Base-by-base conservation (phyloP, 2,329 filamentous ascomycete species). In the Fusarium armeniacum region DNA sequence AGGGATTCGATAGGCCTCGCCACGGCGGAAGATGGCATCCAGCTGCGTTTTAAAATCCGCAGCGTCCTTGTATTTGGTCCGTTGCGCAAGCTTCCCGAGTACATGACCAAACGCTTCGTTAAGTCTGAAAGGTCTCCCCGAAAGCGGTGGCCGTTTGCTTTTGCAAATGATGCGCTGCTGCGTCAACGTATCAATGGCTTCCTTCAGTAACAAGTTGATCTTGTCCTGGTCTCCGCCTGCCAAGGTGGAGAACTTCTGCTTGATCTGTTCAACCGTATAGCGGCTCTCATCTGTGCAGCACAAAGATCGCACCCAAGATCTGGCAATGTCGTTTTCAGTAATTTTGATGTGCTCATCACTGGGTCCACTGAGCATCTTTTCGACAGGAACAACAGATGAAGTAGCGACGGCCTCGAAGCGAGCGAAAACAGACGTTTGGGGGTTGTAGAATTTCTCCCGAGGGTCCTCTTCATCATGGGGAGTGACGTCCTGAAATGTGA, bases 61-160 rank as follows among this genome's bases (percentile, higher is more conserved):
- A 1, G 91, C 90, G 54, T 89, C 84, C 53, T 83, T 78, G 57
- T 87, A 88, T 72, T 89, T 88, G 12, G 83, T 75, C 54, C 81
- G 82, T 57, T 85, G 83, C 30, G 87, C 84, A 38, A 84, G 78
- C 69, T 90, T 89, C 20, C 85, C 82, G 16, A 93, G 84, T 9
- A 83, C 80, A 33, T 84, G 83, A 10, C 84, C 80, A 68, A 90
- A 89, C 30, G 84, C 82, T 66, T 89, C 86, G 54, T 88, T 87
- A 35, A 92, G 84, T 41, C 86, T 83, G 76, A 89, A 93, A 13
- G 88, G 87, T 12, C 88, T 84, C 1, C 89, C 90, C 4, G 81
- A 78, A n/a, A 87, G 79, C 1, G 84, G 83, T 30, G 88, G 86
- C 20, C 86, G 83, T 67, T 89, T 90, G 54, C 85, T 87, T 69